Evolutionary conservation across 305 asterid genomes (phyloP).

Genomic region (Solanum hybrid): DNA sequence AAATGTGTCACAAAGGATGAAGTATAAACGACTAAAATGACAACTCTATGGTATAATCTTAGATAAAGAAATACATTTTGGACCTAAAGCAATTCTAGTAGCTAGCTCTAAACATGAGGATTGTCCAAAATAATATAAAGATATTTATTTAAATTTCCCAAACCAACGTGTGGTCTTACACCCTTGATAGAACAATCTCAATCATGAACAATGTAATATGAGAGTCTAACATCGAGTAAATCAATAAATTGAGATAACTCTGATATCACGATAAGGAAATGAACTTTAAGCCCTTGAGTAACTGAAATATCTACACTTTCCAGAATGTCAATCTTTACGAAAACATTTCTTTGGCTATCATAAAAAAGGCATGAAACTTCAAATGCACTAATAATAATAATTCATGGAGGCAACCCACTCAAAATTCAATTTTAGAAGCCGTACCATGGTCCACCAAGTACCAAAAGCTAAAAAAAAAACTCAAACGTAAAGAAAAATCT

Average conservation of each 20-base stretch:
- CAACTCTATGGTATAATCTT: neutral
- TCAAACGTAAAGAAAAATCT: neutral
- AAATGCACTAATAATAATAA: neutral
- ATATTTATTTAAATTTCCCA: neutral
- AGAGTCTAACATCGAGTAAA: neutral
- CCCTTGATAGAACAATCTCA: neutral
- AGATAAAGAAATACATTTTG: neutral
- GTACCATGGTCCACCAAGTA: slow-evolving; percentile 1
- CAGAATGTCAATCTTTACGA: neutral
- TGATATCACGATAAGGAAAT: neutral
- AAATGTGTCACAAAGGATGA: neutral
- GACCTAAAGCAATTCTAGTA: neutral
- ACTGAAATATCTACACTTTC: neutral
- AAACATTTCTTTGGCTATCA: neutral
- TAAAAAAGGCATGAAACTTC: neutral
- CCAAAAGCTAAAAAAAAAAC: neutral
- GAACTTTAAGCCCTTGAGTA: neutral
- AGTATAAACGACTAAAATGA: neutral
- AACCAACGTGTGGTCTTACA: neutral
- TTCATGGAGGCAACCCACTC: neutral
- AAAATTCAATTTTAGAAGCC: neutral
- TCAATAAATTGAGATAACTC: neutral
- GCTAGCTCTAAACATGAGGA: neutral
- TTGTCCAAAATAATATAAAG: neutral
- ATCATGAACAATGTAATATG: neutral